phyloP scores from a whole-genome alignment of 306 rosid species.

The Cucurbita argyrosperma region DNA sequence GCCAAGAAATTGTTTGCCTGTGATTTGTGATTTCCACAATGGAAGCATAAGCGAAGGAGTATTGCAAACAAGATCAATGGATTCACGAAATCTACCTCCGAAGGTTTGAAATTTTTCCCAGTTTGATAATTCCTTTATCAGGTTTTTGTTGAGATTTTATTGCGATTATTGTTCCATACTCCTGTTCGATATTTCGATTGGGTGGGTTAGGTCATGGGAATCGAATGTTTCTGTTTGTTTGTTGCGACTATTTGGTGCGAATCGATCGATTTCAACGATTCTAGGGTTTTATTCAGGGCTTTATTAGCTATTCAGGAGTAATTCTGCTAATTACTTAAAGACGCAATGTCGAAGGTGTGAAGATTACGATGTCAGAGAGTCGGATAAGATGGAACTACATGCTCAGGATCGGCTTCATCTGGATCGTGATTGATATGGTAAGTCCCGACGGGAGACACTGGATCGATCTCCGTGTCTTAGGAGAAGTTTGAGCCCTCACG shows the following conservation, averaged over 20 bases:
- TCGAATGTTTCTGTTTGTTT: not conserved
- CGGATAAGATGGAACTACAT: conserved; percentile 25
- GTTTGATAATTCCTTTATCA: not conserved
- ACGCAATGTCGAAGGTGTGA: conserved; percentile 56
- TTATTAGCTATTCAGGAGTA: conserved; percentile 7
- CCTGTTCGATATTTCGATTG: not conserved
- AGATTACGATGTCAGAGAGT: conserved; percentile 18
- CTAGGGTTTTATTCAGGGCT: conserved; percentile 3
- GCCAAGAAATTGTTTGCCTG: not conserved
- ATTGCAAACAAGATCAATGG: not conserved
- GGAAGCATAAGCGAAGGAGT: not conserved
- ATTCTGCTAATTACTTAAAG: conserved; percentile 8
- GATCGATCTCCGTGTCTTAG: conserved; percentile 20
- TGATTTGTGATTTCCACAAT: not conserved
- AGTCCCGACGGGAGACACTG: conserved; percentile 18
- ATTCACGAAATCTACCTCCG: not conserved
- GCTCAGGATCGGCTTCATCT: conserved; percentile 21
- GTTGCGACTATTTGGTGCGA: conserved; percentile 1
- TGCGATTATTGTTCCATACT: conserved; percentile 7
- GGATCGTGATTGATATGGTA: conserved; percentile 17
- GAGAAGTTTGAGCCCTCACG: conserved; percentile 48
- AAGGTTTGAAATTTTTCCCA: conserved; percentile 33
- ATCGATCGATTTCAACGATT: not conserved
- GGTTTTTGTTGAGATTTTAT: conserved; percentile 13
- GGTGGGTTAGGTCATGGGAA: conserved; percentile 1